Conservation (phyloP, 768 basidiomycete genomes). For the Lactarius deliciosus region DNA sequence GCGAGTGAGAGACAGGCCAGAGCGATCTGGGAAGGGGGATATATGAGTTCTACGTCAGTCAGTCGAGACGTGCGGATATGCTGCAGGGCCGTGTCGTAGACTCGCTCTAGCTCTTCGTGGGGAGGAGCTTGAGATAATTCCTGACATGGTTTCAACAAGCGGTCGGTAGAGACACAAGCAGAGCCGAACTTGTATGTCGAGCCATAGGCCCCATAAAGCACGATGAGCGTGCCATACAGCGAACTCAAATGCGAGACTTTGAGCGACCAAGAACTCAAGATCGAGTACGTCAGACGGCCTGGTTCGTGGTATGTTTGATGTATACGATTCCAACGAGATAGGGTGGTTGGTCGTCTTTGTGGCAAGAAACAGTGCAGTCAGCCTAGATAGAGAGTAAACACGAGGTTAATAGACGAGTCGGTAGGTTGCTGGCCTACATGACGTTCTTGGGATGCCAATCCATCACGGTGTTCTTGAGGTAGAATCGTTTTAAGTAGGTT, state of each 20-base stretch:
- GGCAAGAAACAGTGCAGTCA: constrained; percentile 92
- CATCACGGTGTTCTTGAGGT: constrained; percentile 97
- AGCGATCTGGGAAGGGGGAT: constrained; percentile 91
- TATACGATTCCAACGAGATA: constrained; percentile 84
- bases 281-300: constrained; percentile 82
- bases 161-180: constrained; percentile 23
- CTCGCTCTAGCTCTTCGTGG: constrained; percentile 47
- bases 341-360: constrained; percentile 97
- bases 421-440: constrained; percentile 60
- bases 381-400: constrained; percentile 49
- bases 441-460: constrained; percentile 99
- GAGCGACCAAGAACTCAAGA: constrained; percentile 93
- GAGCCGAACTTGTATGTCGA: constrained; percentile 75
- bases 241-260: constrained; percentile 93
- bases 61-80: constrained; percentile 78
- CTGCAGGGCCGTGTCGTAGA: constrained; percentile 65
- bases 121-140: constrained; percentile 52
- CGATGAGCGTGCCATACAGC: constrained; percentile 89
- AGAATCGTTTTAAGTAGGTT: constrained; percentile 93
- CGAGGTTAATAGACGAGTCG: neutral
- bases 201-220: constrained; percentile 83
- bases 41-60: constrained; percentile 89
- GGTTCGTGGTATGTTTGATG: constrained; percentile 79
- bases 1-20: constrained; percentile 73
- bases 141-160: constrained; percentile 39